phyloP scores from a whole-genome alignment of 441 rosid species.

The Corymbia calophylla region DNA sequence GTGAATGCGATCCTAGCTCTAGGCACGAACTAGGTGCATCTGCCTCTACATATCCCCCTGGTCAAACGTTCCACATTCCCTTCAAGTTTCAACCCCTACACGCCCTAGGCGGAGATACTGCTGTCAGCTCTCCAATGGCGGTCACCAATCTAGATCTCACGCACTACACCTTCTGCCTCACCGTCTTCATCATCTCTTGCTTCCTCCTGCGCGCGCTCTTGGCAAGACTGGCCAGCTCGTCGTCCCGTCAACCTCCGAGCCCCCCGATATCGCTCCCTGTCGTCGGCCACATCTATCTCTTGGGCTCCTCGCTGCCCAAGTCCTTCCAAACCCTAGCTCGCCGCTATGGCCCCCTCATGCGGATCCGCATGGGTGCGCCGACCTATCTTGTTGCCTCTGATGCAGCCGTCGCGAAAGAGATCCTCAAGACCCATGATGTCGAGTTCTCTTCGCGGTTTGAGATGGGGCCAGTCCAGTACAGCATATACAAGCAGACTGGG shows the following conservation, averaged over 20 bases:
- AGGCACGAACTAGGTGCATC: neutral
- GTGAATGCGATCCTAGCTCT: neutral
- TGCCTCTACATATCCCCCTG: neutral
- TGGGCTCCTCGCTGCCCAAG: conserved; percentile 42
- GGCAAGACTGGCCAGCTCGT: neutral
- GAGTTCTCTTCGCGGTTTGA: conserved; percentile 43
- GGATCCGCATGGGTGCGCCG: conserved; percentile 53
- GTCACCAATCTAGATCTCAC: neutral
- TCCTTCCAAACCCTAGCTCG: conserved; percentile 48
- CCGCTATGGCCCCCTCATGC: conserved; percentile 61
- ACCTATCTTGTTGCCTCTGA: conserved; percentile 45
- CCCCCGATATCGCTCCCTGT: conserved; percentile 49
- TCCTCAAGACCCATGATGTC: conserved; percentile 40
- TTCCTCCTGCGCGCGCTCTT: neutral
- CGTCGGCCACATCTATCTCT: conserved; percentile 67
- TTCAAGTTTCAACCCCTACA: neutral
- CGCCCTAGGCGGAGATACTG: neutral
- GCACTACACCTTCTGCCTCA: neutral
- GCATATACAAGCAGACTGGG: conserved; percentile 43
- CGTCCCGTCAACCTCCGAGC: conserved; percentile 30
- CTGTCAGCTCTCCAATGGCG: neutral
- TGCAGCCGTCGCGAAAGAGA: conserved; percentile 34
- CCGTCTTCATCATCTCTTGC: neutral
- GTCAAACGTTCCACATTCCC: neutral
- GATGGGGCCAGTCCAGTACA: conserved; percentile 41